phyloP scores from a whole-genome alignment of 768 basidiomycete species.

The Lentinus tigrinus region DNA sequence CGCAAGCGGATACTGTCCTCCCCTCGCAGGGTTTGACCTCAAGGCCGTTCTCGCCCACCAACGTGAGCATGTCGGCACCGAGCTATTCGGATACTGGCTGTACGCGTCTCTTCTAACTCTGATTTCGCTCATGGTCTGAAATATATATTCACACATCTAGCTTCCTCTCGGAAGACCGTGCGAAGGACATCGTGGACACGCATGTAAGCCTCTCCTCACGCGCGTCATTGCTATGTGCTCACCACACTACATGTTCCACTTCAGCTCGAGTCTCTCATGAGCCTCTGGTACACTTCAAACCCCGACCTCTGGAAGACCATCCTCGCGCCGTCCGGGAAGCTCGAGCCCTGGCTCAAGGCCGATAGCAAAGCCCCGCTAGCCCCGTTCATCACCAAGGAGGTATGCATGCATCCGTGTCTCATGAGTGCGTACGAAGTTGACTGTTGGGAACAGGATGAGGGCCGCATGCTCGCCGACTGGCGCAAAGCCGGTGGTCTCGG shows the following conservation, averaged over 20 bases:
- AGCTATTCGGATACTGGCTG: conserved; percentile 43
- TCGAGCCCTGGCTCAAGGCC: conserved; percentile 31
- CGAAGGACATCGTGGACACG: conserved; percentile 32
- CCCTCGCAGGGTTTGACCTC: conserved; percentile 27
- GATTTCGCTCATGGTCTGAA: background rate
- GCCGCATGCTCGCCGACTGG: conserved; percentile 24
- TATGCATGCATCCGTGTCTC: conserved; percentile 1
- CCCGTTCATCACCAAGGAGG: conserved; percentile 35
- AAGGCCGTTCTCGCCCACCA: conserved; percentile 26
- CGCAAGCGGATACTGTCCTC: conserved; percentile 33
- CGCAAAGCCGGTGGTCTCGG: conserved; percentile 33
- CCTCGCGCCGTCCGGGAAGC: conserved; percentile 34
- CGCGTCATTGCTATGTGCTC: background rate
- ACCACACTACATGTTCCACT: conserved; percentile 11
- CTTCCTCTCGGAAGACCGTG: conserved; percentile 29
- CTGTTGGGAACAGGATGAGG: conserved; percentile 23
- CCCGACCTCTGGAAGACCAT: conserved; percentile 35
- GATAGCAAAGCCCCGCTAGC: conserved; percentile 27
- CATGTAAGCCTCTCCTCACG: conserved; percentile 28
- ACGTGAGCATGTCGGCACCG: conserved; percentile 32
- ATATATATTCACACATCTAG: background rate
- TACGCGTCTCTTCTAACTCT: conserved; percentile 3
- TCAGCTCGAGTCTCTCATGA: conserved; percentile 39
- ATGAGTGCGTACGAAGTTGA: background rate
- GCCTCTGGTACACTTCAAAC: conserved; percentile 34